Evolutionary conservation across 179 eudicot species (phyloP).

Genomic region (Sideroxylon spinosum): DNA sequence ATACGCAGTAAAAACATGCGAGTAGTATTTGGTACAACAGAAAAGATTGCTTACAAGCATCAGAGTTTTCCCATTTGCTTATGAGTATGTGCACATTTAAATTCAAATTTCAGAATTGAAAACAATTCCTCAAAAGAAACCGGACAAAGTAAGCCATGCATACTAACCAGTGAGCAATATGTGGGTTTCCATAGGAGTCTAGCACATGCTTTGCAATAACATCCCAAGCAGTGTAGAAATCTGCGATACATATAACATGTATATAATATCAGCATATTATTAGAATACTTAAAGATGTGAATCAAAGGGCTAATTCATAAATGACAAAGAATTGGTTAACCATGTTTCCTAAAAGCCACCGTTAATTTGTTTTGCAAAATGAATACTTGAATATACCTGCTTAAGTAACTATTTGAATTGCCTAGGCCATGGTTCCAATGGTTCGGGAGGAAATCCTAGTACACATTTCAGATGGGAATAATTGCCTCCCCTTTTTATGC

Average conservation of each 20-base stretch:
- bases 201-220: constrained; percentile 54
- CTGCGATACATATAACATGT: constrained; percentile 30
- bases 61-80: background rate
- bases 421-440: background rate
- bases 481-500: background rate
- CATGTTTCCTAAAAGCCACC: background rate
- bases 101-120: constrained; percentile 1
- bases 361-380: background rate
- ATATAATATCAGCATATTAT: background rate
- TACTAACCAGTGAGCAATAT: constrained; percentile 63
- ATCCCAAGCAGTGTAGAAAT: constrained; percentile 92
- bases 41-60: background rate
- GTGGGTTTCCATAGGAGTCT: constrained; percentile 52
- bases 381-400: background rate
- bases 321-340: background rate
- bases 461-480: background rate
- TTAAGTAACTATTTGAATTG: no score
- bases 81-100: background rate
- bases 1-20: no score
- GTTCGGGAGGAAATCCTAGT: background rate
- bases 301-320: constrained; percentile 5
- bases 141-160: constrained; percentile 10
- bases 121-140: background rate
- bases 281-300: constrained; percentile 1
- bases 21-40: background rate